Evolutionary conservation across 2,329 filamentous ascomycete genomes (phyloP), one percentile per base, ranked within the genome.

Genomic region (Coniella vitis): DNA sequence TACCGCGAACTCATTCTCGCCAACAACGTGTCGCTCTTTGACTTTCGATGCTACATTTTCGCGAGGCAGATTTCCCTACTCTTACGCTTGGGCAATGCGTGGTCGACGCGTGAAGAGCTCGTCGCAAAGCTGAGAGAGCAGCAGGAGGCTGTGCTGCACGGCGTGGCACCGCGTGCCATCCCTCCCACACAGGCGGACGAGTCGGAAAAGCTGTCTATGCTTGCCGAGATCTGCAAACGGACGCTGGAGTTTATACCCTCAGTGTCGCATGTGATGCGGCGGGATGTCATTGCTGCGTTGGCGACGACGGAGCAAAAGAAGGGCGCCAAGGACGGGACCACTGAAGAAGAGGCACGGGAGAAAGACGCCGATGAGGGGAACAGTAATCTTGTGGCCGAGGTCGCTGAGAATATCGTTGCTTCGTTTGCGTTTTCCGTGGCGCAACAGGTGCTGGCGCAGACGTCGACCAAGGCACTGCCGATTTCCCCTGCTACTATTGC

Each of bases 1-100:
- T 98, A 97, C 62, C 81, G 91, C 45, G 89, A 94, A 49, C 81
- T 95, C 59, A 98, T 98, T 42, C 73, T 98, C 35, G 85, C 87
- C 13, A 98, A 94, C 69, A 87, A 95, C 56, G 94, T 98, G 32
- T 98, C 93, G 0, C 75, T 95, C 3, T 96, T 97, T 61, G 93
- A 98, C 65, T 97, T 98, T 63, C 78, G 88, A 43, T 88, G 86
- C 57, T 98, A 98, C 63, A 83, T 98, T 12, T 98, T 97, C 64
- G 83, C 89, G 3, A 80, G 93, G 20, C 91, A 98, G 60, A 81
- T 95, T 54, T 79, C 86, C 3, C 69, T 98, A 1, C 74, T 97
- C 1, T 73, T 95, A 12, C 80, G 90, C 4, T 76, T 95, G 1
- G 90, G 87, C n/a, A 93, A 91, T 60, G 79, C 79, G 0, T 78